Evolutionary conservation across 2,329 filamentous ascomycete genomes (phyloP), one percentile per base, ranked within the genome.

Genomic region (Daldinia eschscholtzii): DNA sequence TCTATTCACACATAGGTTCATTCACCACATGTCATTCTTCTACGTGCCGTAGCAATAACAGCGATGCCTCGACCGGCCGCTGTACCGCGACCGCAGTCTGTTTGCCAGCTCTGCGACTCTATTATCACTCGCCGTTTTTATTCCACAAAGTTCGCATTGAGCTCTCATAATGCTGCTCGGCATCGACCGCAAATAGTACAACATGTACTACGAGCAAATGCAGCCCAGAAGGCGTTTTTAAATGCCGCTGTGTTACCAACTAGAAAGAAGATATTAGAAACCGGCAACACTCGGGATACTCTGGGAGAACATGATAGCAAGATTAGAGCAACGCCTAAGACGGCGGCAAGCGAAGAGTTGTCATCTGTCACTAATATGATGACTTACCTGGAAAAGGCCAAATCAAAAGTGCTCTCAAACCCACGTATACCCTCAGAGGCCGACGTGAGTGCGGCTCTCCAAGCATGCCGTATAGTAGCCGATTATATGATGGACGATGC

Each of bases 41-140:
- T 28, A 41, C 13, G 15, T 20, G 30, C 39, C 28, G 10, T 42
- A 18, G 18, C 12, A n/a, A 58, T 50, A 26, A 55, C 33, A 52
- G 70, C 57, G 28, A 78, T 79, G 74, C 72, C 72, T 59, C 74
- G 74, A 64, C 62, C 74, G 9, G 39, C 67, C 18, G 62, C 68
- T 33, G 55, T 72, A 18, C 65, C 66, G 59, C 74, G 73, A 52
- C 61, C 71, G 46, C 71, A 59, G 35, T 64, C 72, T 0, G 61
- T 78, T 20, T 78, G 77, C 57, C 76, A 76, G 44, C 74, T 78
- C 23, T 80, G 80, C 73, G 76, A 78, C 59, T 74, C 77, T 42
- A 72, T 77, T 52, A 70, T 72, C 6, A 52, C 71, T 28, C 74
- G 72, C 42, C 71, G 65, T 35, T 70, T 73, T 59, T 56, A 70